Evolutionary conservation across 1,284 basidiomycete genomes (phyloP).

Genomic region (Heliocybe sulcata): DNA sequence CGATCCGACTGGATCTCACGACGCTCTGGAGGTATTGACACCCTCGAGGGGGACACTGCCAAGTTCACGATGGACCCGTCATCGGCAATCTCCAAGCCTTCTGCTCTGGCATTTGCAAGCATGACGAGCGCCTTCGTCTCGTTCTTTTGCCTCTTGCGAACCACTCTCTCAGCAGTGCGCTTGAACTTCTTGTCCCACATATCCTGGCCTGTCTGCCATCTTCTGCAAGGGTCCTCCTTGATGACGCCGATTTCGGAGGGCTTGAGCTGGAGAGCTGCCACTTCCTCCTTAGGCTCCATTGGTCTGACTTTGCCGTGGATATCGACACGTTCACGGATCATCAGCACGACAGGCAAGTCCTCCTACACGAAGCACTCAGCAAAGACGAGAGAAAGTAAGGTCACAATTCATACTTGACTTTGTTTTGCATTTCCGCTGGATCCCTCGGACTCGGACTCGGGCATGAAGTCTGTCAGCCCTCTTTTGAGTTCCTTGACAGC

Average conservation of each 20-base stretch:
- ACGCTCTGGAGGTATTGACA: conserved; percentile 6
- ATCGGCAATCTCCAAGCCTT: conserved; percentile 33
- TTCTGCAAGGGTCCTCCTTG: conserved; percentile 49
- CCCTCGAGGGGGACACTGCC: conserved; percentile 10
- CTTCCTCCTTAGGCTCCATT: conserved; percentile 64
- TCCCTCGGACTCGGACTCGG: conserved; percentile 1
- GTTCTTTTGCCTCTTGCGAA: conserved; percentile 31
- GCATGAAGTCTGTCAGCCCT: conserved; percentile 12
- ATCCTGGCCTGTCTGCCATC: conserved; percentile 53
- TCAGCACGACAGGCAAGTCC: conserved; percentile 19
- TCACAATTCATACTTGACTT: neutral
- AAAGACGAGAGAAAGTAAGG: neutral
- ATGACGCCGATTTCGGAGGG: conserved; percentile 60
- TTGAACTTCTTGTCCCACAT: conserved; percentile 50
- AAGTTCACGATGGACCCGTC: conserved; percentile 8
- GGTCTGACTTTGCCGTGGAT: conserved; percentile 71
- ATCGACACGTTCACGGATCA: conserved; percentile 87
- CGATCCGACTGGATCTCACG: conserved; percentile 31
- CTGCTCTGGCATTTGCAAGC: conserved; percentile 35
- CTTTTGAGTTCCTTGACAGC: conserved; percentile 18
- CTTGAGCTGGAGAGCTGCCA: conserved; percentile 60
- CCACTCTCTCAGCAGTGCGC: conserved; percentile 28
- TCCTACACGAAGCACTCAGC: neutral
- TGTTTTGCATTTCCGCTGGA: neutral
- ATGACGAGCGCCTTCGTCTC: conserved; percentile 32